A percentile compares a stretch with the other conserved stretches of the same genome.
phyloP scores from a whole-genome alignment of 202 grass and related monocot genomes.

The Saccharum hybrid region DNA sequence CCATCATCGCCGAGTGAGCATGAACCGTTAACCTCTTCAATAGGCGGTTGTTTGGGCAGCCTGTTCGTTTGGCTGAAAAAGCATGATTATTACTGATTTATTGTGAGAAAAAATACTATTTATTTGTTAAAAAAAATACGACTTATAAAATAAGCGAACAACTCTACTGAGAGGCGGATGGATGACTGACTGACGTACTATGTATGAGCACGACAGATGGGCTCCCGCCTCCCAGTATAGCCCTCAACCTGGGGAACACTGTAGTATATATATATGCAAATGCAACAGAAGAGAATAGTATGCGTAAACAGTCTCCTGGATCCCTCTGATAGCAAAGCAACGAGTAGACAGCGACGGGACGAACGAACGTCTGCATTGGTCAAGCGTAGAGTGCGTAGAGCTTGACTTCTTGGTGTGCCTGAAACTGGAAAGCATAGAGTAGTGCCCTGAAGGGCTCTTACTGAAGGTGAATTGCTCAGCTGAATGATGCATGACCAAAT shows the following conservation, averaged over 20 bases:
- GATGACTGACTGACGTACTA: not conserved
- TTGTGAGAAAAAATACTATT: too few relatives aligned
- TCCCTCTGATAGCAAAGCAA: not conserved
- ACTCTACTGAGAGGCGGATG: not conserved
- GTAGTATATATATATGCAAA: not conserved
- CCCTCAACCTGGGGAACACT: not conserved
- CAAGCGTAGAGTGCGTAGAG: conserved; percentile 4
- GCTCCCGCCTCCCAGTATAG: not conserved
- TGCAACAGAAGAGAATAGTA: not conserved
- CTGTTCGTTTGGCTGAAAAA: too few relatives aligned
- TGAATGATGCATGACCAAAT: not conserved
- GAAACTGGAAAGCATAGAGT: conserved; percentile 20
- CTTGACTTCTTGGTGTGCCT: conserved; percentile 17
- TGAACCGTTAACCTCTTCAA: not conserved
- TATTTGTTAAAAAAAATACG: too few relatives aligned
- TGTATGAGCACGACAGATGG: conserved; percentile 6
- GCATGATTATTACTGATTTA: too few relatives aligned
- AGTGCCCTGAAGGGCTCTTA: not conserved
- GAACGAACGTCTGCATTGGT: not conserved
- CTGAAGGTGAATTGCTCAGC: not conserved
- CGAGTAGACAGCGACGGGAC: conserved; percentile 24
- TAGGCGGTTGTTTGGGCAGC: not conserved
- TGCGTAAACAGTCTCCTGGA: not conserved
- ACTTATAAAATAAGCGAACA: too few relatives aligned
- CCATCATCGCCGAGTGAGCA: not conserved